Evolutionary conservation across 129 eudicot genomes (phyloP).

Genomic region (Flaveria brownii): DNA sequence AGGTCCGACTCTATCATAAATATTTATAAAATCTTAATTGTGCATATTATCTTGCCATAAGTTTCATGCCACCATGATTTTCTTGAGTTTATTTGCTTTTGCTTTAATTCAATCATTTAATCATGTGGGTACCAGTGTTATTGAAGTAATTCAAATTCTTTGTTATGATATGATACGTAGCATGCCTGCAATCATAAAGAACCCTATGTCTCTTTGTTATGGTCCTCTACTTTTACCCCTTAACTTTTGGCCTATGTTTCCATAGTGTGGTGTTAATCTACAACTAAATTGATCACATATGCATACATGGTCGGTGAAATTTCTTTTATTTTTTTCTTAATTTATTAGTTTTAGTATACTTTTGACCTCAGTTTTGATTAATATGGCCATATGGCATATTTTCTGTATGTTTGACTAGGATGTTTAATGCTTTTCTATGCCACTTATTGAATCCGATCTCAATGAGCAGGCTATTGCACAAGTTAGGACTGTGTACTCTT

Average conservation of each 20-base stretch:
- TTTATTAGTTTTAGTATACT: neutral
- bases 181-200: constrained; percentile 45
- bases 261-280: constrained; percentile 31
- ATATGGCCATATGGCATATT: neutral
- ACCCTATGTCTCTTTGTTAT: constrained; percentile 18
- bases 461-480: constrained; percentile 86
- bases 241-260: constrained; percentile 33
- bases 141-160: constrained; percentile 13
- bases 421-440: constrained; percentile 12
- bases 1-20: neutral
- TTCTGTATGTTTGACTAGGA: constrained; percentile 15
- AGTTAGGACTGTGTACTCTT: constrained; percentile 96
- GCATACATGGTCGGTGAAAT: constrained; percentile 5
- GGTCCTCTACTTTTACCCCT: constrained; percentile 23
- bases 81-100: neutral
- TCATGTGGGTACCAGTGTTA: constrained; percentile 10
- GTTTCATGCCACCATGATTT: constrained; percentile 1
- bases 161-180: constrained; percentile 33
- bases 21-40: neutral
- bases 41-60: neutral
- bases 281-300: constrained; percentile 8
- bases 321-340: neutral
- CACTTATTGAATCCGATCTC: neutral
- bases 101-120: constrained; percentile 4
- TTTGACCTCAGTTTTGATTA: neutral